Percentiles rank a stretch among this genome's conserved stretches.
Conservation (phyloP, 2,329 filamentous ascomycete species). For the Alternaria triticina region DNA sequence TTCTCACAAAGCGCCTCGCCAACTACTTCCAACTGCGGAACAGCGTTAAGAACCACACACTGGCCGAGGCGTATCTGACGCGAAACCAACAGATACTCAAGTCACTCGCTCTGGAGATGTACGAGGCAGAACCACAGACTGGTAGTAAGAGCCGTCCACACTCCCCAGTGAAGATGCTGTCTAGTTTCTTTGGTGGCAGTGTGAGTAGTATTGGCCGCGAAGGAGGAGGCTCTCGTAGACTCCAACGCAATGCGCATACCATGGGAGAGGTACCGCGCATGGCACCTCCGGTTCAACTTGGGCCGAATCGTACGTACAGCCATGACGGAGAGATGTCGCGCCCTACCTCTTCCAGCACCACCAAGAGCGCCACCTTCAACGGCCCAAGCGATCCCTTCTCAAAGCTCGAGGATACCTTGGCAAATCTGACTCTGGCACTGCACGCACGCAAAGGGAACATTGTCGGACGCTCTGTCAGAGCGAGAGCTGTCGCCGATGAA, state of each 20-base stretch:
- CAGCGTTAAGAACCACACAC: slow-evolving; percentile 67
- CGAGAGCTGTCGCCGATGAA: slow-evolving; percentile 74
- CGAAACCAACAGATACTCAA: slow-evolving; percentile 81
- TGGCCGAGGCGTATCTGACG: slow-evolving; percentile 73
- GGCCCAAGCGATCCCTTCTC: slow-evolving; percentile 57
- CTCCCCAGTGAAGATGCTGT: slow-evolving; percentile 91
- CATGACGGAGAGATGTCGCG: slow-evolving; percentile 43
- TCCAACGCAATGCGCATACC: slow-evolving; percentile 43
- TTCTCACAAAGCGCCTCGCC: slow-evolving; percentile 75
- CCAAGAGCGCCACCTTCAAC: slow-evolving; percentile 40
- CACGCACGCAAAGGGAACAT: slow-evolving; percentile 88
- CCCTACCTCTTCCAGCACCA: slow-evolving; percentile 44
- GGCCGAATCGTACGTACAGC: slow-evolving; percentile 46
- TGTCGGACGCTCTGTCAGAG: slow-evolving; percentile 76
- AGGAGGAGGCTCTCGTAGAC: slow-evolving; percentile 35
- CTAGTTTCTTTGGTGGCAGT: slow-evolving; percentile 75
- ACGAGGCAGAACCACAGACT: slow-evolving; percentile 61
- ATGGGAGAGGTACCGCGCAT: slow-evolving; percentile 47
- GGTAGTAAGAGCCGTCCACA: slow-evolving; percentile 71
- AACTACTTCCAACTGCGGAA: slow-evolving; percentile 75
- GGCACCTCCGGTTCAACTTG: slow-evolving; percentile 41
- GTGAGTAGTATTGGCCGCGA: slow-evolving; percentile 40
- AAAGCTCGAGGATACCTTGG: slow-evolving; percentile 83
- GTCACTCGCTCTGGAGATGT: slow-evolving; percentile 68
- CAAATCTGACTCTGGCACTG: slow-evolving; percentile 80